Percentiles rank a stretch among this genome's conserved stretches.
Evolutionary conservation across 495 filamentous ascomycete species (phyloP).

Genomic region (Terfezia boudieri): DNA sequence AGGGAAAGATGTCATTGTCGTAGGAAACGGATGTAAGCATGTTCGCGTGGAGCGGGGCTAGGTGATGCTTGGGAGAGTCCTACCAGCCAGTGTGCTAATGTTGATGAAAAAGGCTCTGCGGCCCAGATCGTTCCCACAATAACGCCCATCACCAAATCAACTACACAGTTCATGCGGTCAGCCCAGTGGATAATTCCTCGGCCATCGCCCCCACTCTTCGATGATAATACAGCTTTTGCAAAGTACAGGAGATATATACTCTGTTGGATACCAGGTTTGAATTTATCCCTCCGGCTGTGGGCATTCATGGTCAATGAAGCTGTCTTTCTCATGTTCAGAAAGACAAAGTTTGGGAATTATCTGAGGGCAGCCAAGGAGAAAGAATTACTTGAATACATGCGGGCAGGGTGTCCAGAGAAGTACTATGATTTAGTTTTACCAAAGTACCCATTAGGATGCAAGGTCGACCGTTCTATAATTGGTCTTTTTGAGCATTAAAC

Average conservation of each 20-base stretch:
- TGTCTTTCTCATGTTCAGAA: background rate
- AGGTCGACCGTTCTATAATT: slow-evolving; percentile 16
- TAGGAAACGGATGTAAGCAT: slow-evolving; percentile 25
- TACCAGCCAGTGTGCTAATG: too few species aligned
- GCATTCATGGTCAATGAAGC: background rate
- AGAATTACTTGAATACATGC: slow-evolving; percentile 27
- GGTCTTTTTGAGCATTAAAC: background rate
- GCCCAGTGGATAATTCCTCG: slow-evolving; percentile 33
- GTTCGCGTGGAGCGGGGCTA: background rate
- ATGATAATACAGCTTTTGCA: slow-evolving; percentile 12
- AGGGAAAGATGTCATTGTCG: slow-evolving; percentile 30
- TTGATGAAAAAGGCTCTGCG: slow-evolving; percentile 19
- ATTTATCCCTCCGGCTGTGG: background rate
- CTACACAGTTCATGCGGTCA: slow-evolving; percentile 39
- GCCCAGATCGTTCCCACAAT: slow-evolving; percentile 24
- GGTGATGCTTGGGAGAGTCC: too few species aligned
- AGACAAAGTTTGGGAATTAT: background rate
- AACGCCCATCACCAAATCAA: slow-evolving; percentile 25
- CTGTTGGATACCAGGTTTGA: background rate
- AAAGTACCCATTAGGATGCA: slow-evolving; percentile 40
- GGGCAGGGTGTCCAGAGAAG: slow-evolving; percentile 28
- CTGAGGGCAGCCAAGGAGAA: slow-evolving; percentile 20
- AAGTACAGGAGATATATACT: slow-evolving; percentile 10
- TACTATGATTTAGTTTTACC: slow-evolving; percentile 43
- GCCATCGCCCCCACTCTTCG: slow-evolving; percentile 20